Evolutionary conservation across 1,284 basidiomycete species (phyloP).

Genomic region (Cutaneotrichosporon dermatis): DNA sequence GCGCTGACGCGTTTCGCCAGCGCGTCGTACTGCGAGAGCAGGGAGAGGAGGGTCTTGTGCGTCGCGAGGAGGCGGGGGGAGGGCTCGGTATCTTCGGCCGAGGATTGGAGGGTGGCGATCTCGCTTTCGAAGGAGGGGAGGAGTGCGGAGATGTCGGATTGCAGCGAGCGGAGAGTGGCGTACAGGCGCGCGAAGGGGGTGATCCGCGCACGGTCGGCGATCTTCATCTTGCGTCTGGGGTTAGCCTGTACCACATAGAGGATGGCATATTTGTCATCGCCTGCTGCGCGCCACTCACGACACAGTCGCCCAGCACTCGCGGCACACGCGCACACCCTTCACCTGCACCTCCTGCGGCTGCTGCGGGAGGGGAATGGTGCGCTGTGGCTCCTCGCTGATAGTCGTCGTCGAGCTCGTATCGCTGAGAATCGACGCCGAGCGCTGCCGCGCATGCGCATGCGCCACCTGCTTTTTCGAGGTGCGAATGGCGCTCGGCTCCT

Average conservation of each 20-base stretch:
- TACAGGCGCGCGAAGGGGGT: constrained; percentile 68
- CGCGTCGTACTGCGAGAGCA: constrained; percentile 82
- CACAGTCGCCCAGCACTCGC: constrained; percentile 70
- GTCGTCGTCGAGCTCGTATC: constrained; percentile 1
- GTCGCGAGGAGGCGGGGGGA: constrained; percentile 58
- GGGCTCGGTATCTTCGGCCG: constrained; percentile 2
- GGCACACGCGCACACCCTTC: constrained; percentile 77
- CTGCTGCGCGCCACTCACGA: constrained; percentile 45
- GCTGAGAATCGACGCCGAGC: neutral
- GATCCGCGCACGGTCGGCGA: constrained; percentile 59
- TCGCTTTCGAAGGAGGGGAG: constrained; percentile 70
- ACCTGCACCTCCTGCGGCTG: constrained; percentile 65
- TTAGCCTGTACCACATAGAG: neutral
- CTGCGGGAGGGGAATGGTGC: constrained; percentile 30
- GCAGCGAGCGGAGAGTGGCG: constrained; percentile 67
- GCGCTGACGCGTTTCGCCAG: constrained; percentile 76
- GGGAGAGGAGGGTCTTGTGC: constrained; percentile 73
- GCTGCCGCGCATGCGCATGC: neutral
- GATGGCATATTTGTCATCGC: too few relatives aligned
- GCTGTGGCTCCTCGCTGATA: constrained; percentile 19
- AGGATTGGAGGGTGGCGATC: constrained; percentile 54
- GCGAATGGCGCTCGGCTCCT: neutral
- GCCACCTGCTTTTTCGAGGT: neutral
- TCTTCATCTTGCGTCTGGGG: constrained; percentile 73
- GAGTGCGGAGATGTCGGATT: constrained; percentile 67